These are phyloP conservation scores for Vitis hybrid DNA, from an alignment of 177 flowering plant genomes.

Conservation along the genomic window DNA sequence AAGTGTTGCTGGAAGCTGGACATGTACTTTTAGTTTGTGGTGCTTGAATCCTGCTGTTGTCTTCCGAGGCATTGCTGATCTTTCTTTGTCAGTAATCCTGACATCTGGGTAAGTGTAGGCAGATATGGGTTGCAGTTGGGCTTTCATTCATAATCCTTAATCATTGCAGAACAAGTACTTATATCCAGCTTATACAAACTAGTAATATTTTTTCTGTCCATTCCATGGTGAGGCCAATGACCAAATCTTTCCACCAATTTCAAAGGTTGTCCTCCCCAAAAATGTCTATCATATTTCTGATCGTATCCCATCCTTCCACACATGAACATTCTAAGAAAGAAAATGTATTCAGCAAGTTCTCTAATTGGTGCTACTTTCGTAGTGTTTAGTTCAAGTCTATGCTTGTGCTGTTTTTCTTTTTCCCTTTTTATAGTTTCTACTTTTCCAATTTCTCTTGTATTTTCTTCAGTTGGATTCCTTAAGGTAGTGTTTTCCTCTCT, in stretches of 20 bases:
- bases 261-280: background rate
- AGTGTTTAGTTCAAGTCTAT: background rate
- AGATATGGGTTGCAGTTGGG: background rate
- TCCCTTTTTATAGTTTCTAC: background rate
- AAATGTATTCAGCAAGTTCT: background rate
- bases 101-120: conserved; percentile 80
- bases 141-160: background rate
- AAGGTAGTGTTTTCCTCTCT: background rate
- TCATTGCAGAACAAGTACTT: background rate
- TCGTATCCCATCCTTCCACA: too few relatives aligned
- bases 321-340: background rate
- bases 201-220: background rate
- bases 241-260: background rate
- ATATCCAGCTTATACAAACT: background rate
- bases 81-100: conserved; percentile 77
- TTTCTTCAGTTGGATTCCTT: background rate
- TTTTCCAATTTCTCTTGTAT: background rate
- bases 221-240: background rate
- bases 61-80: conserved; percentile 74
- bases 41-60: conserved; percentile 96
- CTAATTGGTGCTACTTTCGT: background rate
- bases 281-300: too few relatives aligned
- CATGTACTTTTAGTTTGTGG: conserved; percentile 72
- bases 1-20: conserved; percentile 45
- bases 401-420: conserved; percentile 1